These are phyloP conservation scores for Clathrus columnatus DNA, from an alignment of 768 basidiomycete species.

Conservation along the genomic window DNA sequence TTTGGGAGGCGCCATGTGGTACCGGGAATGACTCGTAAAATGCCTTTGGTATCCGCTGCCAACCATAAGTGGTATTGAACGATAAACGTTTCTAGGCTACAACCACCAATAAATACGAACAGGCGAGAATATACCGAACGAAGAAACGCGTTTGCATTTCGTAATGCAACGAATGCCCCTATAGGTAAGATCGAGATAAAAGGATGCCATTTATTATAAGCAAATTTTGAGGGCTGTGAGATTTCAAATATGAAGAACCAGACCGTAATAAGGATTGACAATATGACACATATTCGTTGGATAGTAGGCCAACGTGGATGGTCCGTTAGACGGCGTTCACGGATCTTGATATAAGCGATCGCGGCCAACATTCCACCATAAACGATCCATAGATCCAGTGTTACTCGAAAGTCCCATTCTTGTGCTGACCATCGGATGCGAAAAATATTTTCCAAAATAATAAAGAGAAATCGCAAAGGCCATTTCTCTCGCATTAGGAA, in stretches of 20 bases:
- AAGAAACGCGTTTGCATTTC: conserved; percentile 64
- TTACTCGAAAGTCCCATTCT: conserved; percentile 87
- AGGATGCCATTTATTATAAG: conserved; percentile 80
- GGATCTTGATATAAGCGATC: conserved; percentile 62
- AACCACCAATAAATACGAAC: conserved; percentile 78
- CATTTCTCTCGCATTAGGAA: conserved; percentile 56
- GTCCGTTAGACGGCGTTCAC: conserved; percentile 63
- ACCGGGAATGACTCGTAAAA: conserved; percentile 73
- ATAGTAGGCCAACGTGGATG: conserved; percentile 54
- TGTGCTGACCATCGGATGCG: conserved; percentile 74
- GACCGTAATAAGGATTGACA: conserved; percentile 43
- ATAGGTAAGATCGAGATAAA: conserved; percentile 79
- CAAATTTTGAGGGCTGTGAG: conserved; percentile 65
- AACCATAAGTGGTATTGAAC: conserved; percentile 87
- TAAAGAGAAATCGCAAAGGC: conserved; percentile 58
- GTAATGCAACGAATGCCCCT: conserved; percentile 60
- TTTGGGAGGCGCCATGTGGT: conserved; percentile 68
- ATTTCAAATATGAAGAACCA: conserved; percentile 87
- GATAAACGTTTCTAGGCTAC: conserved; percentile 87
- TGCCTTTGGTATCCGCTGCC: conserved; percentile 73
- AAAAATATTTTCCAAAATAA: conserved; percentile 53
- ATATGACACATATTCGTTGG: conserved; percentile 39
- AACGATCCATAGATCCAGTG: conserved; percentile 82
- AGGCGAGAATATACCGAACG: conserved; percentile 59
- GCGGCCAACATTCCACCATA: conserved; percentile 81